Conservation (phyloP, 176 grass and related monocot species). For the Lolium multiflorum region DNA sequence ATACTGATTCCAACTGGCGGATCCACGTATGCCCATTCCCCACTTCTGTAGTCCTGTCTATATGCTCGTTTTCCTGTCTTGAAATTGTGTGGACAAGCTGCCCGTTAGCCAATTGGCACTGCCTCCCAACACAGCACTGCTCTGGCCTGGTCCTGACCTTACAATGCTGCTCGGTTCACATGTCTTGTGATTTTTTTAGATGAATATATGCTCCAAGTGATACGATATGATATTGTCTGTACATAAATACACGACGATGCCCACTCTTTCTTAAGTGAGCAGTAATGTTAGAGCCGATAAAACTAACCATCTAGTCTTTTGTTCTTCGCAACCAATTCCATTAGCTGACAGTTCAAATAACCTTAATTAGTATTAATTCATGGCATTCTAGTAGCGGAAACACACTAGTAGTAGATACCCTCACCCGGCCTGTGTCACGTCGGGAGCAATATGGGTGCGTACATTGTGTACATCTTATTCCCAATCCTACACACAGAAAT, state of each 20-base stretch:
- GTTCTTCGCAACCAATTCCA: neutral
- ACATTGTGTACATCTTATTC: constrained; percentile 25
- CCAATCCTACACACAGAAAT: neutral
- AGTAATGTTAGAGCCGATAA: neutral
- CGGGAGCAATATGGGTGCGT: constrained; percentile 16
- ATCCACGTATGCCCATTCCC: neutral
- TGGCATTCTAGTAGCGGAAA: neutral
- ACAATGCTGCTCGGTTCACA: neutral
- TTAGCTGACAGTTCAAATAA: neutral
- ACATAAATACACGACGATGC: neutral
- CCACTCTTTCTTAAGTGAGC: neutral
- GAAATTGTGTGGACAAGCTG: constrained; percentile 9
- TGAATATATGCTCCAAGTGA: neutral
- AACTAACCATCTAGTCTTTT: neutral
- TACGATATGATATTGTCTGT: neutral
- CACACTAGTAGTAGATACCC: constrained; percentile 12
- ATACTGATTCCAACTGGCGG: neutral
- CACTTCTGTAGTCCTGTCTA: neutral
- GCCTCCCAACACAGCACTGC: neutral
- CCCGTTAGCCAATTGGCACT: neutral
- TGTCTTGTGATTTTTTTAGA: constrained; percentile 29
- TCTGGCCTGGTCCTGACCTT: constrained; percentile 32
- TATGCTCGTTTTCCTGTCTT: constrained; percentile 3
- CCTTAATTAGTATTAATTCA: neutral
- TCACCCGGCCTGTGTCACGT: neutral